A percentile compares a stretch with the other conserved stretches of the same genome.
phyloP scores from a whole-genome alignment of 139 green algal genomes.

The Volvox africanus region DNA sequence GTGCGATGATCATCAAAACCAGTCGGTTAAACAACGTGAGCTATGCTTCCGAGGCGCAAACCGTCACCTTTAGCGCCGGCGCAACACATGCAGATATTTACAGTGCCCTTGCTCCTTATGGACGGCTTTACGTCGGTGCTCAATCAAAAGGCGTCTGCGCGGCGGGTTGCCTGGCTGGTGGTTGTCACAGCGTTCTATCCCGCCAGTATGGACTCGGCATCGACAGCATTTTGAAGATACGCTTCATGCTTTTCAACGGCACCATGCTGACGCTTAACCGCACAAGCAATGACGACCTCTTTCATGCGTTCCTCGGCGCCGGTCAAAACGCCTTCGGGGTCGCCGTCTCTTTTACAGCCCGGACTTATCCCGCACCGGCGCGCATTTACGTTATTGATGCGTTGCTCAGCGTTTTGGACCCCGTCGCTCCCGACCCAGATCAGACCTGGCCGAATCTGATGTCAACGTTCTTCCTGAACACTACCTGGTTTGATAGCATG shows the following conservation, averaged over 20 bases:
- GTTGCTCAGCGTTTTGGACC: background rate
- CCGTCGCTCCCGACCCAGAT: background rate
- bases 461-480: background rate
- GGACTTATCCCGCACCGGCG: conserved; percentile 20
- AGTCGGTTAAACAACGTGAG: background rate
- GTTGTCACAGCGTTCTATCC: conserved; percentile 19
- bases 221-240: conserved; percentile 13
- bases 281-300: background rate
- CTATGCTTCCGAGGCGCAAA: background rate
- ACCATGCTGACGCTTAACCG: background rate
- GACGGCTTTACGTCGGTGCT: background rate
- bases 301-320: conserved; percentile 28
- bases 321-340: conserved; percentile 20
- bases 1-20: conserved; percentile 16
- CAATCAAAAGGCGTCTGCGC: conserved; percentile 28
- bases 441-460: background rate
- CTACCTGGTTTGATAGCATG: background rate
- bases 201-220: conserved; percentile 25
- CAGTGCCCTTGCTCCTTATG: background rate
- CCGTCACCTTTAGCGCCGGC: background rate
- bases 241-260: conserved; percentile 37
- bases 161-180: conserved; percentile 31
- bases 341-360: background rate
- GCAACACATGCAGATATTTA: conserved; percentile 14
- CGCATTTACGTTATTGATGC: background rate